Conservation (phyloP, 306 rosid species). For the Trichosanthes truncata region DNA sequence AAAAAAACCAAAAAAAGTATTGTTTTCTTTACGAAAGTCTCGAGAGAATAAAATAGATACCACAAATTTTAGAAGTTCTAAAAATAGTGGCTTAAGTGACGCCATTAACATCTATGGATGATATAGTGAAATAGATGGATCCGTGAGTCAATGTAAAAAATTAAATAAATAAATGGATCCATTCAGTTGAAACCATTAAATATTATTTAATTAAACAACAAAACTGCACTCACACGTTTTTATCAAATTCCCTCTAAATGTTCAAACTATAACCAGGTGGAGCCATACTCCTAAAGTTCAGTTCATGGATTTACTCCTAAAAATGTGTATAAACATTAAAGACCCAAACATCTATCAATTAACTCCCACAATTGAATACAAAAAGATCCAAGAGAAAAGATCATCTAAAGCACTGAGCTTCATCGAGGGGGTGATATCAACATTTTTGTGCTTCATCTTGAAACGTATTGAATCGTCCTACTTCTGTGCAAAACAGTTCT, state of each 20-base stretch:
- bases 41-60: neutral
- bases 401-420: neutral
- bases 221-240: neutral
- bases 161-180: neutral
- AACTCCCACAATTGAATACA: neutral
- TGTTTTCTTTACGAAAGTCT: neutral
- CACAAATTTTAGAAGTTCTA: neutral
- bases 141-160: neutral
- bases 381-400: neutral
- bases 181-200: neutral
- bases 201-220: neutral
- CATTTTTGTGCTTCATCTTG: conserved; percentile 5
- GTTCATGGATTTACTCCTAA: neutral
- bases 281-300: neutral
- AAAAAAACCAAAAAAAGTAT: neutral
- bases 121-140: neutral
- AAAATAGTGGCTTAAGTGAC: neutral
- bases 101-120: neutral
- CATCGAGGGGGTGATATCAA: neutral
- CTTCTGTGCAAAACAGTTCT: neutral
- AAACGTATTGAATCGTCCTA: neutral
- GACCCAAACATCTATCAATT: neutral
- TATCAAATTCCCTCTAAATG: neutral
- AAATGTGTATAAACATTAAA: neutral
- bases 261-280: neutral